Evolutionary conservation across 257 asterid genomes (phyloP), one percentile per base, ranked within the genome.

Genomic region (Solanum bulbocastanum): DNA sequence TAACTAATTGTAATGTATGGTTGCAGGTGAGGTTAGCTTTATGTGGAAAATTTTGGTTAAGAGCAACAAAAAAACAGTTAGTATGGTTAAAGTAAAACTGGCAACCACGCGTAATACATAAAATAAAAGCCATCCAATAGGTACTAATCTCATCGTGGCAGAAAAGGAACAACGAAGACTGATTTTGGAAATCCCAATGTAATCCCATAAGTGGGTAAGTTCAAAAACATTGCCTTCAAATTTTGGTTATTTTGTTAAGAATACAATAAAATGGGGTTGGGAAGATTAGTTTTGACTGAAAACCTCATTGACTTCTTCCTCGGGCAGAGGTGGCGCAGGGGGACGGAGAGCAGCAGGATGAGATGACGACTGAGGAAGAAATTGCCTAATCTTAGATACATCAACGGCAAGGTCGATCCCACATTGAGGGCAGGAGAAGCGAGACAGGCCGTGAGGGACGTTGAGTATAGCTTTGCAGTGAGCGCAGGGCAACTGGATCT

Each of bases 261-360:
- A 42, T 42, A 78, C 49, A 42, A 42, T 15, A 42, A 25, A 40
- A 8, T 13, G 37, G 60, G 84, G n/a, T 75, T 27, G 49, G 72
- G 35, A 65, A 25, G 83, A 40, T 36, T 5, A 39, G 33, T 39
- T 69, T 32, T 71, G 78, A 71, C 78, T 71, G 42, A 46, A 89
- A 89, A 97, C 99, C 99, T 97, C 99, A 88, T 97, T 94, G 89
- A 95, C 94, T 94, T 97, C 99, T 91, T 94, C 98, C 4, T 95
- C 93, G 40, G 96, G 85, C 25, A 44, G 44, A 83, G 87, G 89
- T 5, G 82, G 91, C 46, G 73, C 88, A 35, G 89, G 90, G 75
- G 89, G 87, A 8, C 46, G 88, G 58, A 52, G 39, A 65, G 87
- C 74, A 25, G 44, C 83, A 8, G 90, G 86, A 13, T 58, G 52